Percentiles rank a stretch among this genome's conserved stretches.
Conservation (phyloP, 2,329 filamentous ascomycete genomes). For the Nothopassalora personata region DNA sequence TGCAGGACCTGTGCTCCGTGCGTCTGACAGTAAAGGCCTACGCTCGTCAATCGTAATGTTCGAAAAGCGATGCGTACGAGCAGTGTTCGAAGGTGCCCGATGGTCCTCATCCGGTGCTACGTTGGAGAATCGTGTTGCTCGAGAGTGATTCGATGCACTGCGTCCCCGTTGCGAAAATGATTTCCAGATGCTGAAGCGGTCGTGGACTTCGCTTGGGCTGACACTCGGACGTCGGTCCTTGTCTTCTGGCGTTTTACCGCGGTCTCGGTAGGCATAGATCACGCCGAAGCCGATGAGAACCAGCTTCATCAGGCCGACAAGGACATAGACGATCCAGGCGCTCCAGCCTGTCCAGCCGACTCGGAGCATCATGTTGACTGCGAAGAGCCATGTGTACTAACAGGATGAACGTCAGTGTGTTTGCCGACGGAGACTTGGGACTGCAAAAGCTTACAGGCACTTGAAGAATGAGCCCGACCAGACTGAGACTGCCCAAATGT, state of each 20-base stretch:
- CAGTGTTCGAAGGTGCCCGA: neutral
- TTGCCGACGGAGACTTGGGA: neutral
- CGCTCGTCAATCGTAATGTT: constrained; percentile 5
- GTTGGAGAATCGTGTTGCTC: neutral
- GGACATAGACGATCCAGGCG: constrained; percentile 81
- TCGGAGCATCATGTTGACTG: constrained; percentile 62
- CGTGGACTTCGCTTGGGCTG: neutral
- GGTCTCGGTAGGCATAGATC: constrained; percentile 59
- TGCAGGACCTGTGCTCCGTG: neutral
- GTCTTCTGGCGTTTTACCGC: constrained; percentile 26
- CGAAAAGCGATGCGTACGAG: neutral
- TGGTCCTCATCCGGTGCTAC: constrained; percentile 3
- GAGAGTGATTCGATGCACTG: neutral
- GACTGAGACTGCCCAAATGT: constrained; percentile 81
- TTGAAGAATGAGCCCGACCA: constrained; percentile 95
- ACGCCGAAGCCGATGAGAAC: constrained; percentile 70
- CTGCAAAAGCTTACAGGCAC: constrained; percentile 64
- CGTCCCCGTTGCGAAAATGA: neutral
- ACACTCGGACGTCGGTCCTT: neutral
- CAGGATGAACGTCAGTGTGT: constrained; percentile 13
- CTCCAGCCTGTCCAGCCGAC: constrained; percentile 81
- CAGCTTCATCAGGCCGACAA: constrained; percentile 79
- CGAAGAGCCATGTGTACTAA: constrained; percentile 55
- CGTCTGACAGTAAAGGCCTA: constrained; percentile 4
- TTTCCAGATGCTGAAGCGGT: neutral